Evolutionary conservation across 2,329 filamentous ascomycete species (phyloP).

Genomic region (Aspergillus quadrilineatus): DNA sequence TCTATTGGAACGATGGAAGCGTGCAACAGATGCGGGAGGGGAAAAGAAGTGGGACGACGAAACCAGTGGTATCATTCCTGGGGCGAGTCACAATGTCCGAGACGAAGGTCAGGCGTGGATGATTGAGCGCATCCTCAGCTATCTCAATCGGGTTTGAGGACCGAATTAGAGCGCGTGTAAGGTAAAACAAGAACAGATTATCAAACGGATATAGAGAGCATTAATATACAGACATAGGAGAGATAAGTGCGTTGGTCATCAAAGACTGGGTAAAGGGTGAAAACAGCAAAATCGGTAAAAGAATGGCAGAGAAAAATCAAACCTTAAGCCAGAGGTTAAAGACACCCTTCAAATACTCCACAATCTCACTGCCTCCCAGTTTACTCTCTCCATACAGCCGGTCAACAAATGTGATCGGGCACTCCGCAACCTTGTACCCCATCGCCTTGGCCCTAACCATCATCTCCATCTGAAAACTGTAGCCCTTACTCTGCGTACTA

Average conservation of each 20-base stretch:
- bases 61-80: slow-evolving; percentile 48
- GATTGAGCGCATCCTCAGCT: slow-evolving; percentile 35
- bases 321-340: slow-evolving; percentile 76
- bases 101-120: slow-evolving; percentile 49
- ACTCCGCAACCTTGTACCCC: slow-evolving; percentile 91
- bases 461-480: slow-evolving; percentile 99
- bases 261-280: background rate
- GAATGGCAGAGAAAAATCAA: slow-evolving; percentile 35
- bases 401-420: slow-evolving; percentile 95
- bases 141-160: slow-evolving; percentile 29
- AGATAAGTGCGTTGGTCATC: slow-evolving; percentile 5
- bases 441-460: slow-evolving; percentile 96
- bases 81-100: slow-evolving; percentile 51
- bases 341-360: slow-evolving; percentile 90
- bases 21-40: slow-evolving; percentile 39
- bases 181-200: background rate
- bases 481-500: slow-evolving; percentile 92
- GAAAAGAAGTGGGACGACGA: slow-evolving; percentile 49
- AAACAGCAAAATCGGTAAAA: background rate
- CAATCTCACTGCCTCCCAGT: slow-evolving; percentile 91
- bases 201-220: slow-evolving; percentile 10
- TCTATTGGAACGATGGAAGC: slow-evolving; percentile 45
- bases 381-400: slow-evolving; percentile 94
- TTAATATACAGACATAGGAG: slow-evolving; percentile 17
- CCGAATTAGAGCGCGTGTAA: slow-evolving; percentile 7